Evolutionary conservation across 2,329 filamentous ascomycete species (phyloP).

Genomic region (Myrmaecium sp.): DNA sequence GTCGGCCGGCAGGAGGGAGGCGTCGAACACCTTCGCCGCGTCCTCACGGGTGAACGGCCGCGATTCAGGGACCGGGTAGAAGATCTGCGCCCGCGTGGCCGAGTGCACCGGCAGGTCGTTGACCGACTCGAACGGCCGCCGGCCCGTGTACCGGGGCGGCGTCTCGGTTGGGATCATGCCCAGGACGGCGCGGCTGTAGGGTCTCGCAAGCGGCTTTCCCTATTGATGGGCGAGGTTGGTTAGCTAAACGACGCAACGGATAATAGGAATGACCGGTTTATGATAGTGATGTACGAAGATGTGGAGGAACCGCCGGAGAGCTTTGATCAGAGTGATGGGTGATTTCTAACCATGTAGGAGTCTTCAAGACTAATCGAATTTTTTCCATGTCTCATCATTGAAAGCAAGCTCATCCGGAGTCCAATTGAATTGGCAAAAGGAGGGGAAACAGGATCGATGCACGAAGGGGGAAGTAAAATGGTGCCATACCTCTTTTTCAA

Average conservation of each 20-base stretch:
- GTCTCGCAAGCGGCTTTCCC: slow-evolving; percentile 59
- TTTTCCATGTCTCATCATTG: slow-evolving; percentile 55
- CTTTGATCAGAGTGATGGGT: slow-evolving; percentile 53
- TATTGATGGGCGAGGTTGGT: slow-evolving; percentile 26
- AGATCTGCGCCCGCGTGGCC: slow-evolving; percentile 37
- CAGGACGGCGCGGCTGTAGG: slow-evolving; percentile 61
- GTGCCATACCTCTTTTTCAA: slow-evolving; percentile 59
- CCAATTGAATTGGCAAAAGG: not conserved
- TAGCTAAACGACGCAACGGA: no score
- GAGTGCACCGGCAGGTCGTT: slow-evolving; percentile 47
- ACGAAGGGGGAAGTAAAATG: no score
- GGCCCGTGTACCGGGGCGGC: slow-evolving; percentile 22
- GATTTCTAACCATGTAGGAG: slow-evolving; percentile 78
- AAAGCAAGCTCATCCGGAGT: slow-evolving; percentile 4
- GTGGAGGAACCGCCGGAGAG: no score
- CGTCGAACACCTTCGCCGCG: slow-evolving; percentile 43
- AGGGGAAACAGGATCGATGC: no score
- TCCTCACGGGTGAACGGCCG: slow-evolving; percentile 48
- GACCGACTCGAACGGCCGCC: slow-evolving; percentile 39
- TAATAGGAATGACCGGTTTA: slow-evolving; percentile 1
- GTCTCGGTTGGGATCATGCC: slow-evolving; percentile 59
- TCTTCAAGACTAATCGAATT: slow-evolving; percentile 99
- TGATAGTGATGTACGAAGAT: slow-evolving; percentile 6
- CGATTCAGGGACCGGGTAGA: slow-evolving; percentile 47
- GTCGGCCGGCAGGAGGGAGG: slow-evolving; percentile 43